These are phyloP conservation scores for Aleurites moluccanus DNA, from an alignment of 441 rosid genomes.

Conservation along the genomic window DNA sequence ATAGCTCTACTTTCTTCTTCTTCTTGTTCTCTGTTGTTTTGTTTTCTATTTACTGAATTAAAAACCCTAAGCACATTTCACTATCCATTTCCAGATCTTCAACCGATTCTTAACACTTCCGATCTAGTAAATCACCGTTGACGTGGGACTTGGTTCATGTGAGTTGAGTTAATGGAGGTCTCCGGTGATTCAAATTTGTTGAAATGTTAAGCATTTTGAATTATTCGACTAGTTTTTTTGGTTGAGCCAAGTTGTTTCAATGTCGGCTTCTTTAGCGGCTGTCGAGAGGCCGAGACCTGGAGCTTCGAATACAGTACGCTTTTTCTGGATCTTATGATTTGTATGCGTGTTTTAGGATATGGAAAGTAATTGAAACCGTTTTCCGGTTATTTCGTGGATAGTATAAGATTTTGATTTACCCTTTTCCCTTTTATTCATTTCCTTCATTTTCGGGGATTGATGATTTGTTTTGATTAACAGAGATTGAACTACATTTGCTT, in stretches of 20 bases:
- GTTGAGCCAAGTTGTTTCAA: slow-evolving; percentile 34
- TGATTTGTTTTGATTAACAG: neutral
- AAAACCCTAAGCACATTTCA: slow-evolving; percentile 30
- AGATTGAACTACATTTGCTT: neutral
- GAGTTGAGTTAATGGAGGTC: slow-evolving; percentile 33
- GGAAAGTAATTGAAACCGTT: neutral
- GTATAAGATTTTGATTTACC: neutral
- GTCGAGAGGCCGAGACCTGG: slow-evolving; percentile 80
- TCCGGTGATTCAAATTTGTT: slow-evolving; percentile 27
- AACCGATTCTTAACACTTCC: slow-evolving; percentile 17
- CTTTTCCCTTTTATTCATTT: neutral
- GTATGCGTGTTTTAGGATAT: too few relatives aligned
- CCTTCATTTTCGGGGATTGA: too few relatives aligned
- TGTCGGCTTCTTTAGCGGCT: slow-evolving; percentile 86
- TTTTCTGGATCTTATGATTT: too few relatives aligned
- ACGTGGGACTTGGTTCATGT: slow-evolving; percentile 13
- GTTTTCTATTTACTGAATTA: slow-evolving; percentile 15
- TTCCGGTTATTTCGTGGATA: neutral
- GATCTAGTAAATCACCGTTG: slow-evolving; percentile 23
- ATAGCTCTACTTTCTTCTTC: slow-evolving; percentile 30
- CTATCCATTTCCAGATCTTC: slow-evolving; percentile 39
- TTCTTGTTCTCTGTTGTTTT: too few relatives aligned
- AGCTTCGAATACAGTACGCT: slow-evolving; percentile 74
- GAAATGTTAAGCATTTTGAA: slow-evolving; percentile 30
- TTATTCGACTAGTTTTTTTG: slow-evolving; percentile 8